phyloP scores from a whole-genome alignment of 2,329 filamentous ascomycete genomes.

The Aspergillus puulaauensis region DNA sequence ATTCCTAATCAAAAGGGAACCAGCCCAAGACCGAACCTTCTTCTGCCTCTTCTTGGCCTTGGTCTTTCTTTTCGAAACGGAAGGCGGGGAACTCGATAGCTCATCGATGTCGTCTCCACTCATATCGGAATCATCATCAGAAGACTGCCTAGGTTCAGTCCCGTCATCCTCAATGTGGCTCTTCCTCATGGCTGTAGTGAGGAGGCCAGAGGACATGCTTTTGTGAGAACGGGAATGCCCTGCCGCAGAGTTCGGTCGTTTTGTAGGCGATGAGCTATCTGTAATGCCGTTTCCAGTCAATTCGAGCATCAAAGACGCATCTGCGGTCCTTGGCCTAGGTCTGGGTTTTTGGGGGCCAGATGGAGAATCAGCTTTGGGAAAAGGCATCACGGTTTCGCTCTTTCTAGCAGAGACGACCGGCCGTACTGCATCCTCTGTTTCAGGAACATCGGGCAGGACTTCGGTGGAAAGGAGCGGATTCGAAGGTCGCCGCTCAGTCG shows the following conservation, averaged over 20 bases:
- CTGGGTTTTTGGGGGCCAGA: conserved; percentile 28
- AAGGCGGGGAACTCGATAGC: conserved; percentile 21
- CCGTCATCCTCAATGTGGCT: conserved; percentile 19
- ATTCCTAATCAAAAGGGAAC: conserved; percentile 48
- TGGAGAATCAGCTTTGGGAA: conserved; percentile 57
- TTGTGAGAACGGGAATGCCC: conserved; percentile 33
- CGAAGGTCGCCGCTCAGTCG: conserved; percentile 31
- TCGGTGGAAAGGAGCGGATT: conserved; percentile 80
- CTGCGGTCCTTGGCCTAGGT: conserved; percentile 46
- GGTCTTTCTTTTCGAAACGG: conserved; percentile 31
- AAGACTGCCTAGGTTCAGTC: conserved; percentile 25
- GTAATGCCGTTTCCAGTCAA: conserved; percentile 17
- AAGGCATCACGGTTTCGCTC: conserved; percentile 46
- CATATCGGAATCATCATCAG: conserved; percentile 28
- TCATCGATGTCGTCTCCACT: conserved; percentile 29
- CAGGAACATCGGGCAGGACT: conserved; percentile 80
- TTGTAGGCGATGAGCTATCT: conserved; percentile 24
- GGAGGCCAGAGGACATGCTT: conserved; percentile 29
- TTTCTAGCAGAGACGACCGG: conserved; percentile 72
- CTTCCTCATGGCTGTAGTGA: conserved; percentile 25
- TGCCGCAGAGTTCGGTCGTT: conserved; percentile 43
- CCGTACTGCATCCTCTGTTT: conserved; percentile 67
- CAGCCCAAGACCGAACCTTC: conserved; percentile 68
- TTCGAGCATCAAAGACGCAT: conserved; percentile 37
- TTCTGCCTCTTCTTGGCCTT: conserved; percentile 59